Evolutionary conservation across 2,329 filamentous ascomycete species (phyloP).

Genomic region (Ceratocystis ficicola): DNA sequence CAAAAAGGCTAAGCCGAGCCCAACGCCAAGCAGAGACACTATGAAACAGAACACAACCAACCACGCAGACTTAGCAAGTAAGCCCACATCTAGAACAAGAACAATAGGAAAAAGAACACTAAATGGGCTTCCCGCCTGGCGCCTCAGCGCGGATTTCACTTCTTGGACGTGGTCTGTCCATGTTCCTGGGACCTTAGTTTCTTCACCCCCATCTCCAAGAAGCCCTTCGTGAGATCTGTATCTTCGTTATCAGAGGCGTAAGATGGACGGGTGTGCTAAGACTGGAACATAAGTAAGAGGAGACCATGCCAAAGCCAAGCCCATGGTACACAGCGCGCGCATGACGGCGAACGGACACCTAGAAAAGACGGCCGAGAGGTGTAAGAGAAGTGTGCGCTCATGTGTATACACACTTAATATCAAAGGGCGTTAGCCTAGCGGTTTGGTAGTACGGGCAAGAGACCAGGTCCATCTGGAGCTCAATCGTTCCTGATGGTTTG

Average conservation of each 20-base stretch:
- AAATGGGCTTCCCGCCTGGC: not conserved
- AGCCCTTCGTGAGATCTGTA: not conserved
- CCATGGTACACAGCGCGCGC: not conserved
- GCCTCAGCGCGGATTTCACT: not conserved
- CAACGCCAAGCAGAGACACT: not conserved
- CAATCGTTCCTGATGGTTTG: not conserved
- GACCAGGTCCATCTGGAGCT: not conserved
- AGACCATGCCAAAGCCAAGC: not conserved
- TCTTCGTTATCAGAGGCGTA: not conserved
- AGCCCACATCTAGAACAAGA: not conserved
- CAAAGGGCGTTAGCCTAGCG: not conserved
- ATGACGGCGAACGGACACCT: constrained; percentile 1
- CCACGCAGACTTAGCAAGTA: not conserved
- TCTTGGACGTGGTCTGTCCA: not conserved
- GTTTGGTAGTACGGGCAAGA: too few species aligned
- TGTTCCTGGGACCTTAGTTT: not conserved
- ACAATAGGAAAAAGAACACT: not conserved
- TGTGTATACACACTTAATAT: not conserved
- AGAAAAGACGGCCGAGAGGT: not conserved
- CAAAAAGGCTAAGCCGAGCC: not conserved
- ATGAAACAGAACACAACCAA: not conserved
- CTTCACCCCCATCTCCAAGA: not conserved
- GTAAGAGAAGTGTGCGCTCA: not conserved
- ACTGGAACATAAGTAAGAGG: too few species aligned
- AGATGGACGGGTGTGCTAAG: too few species aligned